Evolutionary conservation across 768 basidiomycete genomes (phyloP), one percentile per base, ranked within the genome.

Genomic region (Russula sp.): DNA sequence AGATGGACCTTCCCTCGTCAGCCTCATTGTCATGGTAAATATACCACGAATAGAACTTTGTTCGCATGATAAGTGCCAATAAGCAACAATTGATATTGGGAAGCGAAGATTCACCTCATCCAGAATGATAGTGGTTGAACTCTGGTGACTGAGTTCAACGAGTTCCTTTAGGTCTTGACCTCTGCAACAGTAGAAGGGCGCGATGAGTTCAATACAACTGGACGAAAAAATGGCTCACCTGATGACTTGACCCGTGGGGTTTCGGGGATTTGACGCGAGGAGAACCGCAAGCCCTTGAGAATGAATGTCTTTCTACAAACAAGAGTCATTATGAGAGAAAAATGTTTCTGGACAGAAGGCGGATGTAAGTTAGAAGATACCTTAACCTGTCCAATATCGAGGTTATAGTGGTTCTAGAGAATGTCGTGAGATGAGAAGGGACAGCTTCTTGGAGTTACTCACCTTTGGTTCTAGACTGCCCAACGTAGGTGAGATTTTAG

Each of bases 11-110:
- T 18, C 93, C 94, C 62, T 81, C 81, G 65, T 93, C 90, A 59
- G 80, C 78, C 14, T 85, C 84, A 62, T 84, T 75, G 51, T 95
- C 90, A 13, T 88, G 91, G 73, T 95, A 96, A 59, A 93, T 88
- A 73, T 96, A 95, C 92, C 94, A 96, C 11, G 90, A 92, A 72
- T 97, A 96, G 75, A 95, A 94, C 87, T 95, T 67, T 3, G 68
- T 46, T 22, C 69, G 64, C 48, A 48, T 16, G 5, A 36, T 56
- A 30, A 56, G 53, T 10, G 8, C 44, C 3, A 10, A 44, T 44
- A 20, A 22, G 44, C 10, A 22, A 44, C 57, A 30, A n/a, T 38
- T 46, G 22, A 20, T 11, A 22, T 24, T 11, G 22, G 7, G 30
- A 54, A 60, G n/a, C n/a, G 44, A 30, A 38, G 16, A 34, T 50